These are phyloP conservation scores for Lavandula angustifolia DNA, from an alignment of 257 asterid species.

Conservation along the genomic window DNA sequence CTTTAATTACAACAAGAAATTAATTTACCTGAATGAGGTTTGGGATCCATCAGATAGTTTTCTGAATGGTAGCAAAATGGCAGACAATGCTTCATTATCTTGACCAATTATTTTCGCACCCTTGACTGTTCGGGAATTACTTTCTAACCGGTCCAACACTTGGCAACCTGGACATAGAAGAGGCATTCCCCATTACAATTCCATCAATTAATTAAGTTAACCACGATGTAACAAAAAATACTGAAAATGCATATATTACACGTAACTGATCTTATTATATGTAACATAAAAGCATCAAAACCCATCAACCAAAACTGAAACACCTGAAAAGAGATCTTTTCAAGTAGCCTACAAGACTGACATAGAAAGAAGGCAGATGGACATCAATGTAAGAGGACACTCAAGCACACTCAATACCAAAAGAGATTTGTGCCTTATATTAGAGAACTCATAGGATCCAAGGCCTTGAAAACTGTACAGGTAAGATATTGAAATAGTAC, in stretches of 20 bases:
- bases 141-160: constrained; percentile 81
- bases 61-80: constrained; percentile 71
- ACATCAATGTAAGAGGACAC: background rate
- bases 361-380: constrained; percentile 1
- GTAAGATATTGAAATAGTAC: background rate
- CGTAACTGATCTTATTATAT: constrained; percentile 3
- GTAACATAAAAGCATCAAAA: background rate
- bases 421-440: constrained; percentile 1
- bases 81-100: constrained; percentile 83
- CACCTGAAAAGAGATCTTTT: background rate
- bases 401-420: background rate
- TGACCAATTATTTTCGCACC: constrained; percentile 87
- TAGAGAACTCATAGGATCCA: background rate
- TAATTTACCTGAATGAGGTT: constrained; percentile 57
- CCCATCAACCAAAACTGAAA: constrained; percentile 14
- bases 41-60: constrained; percentile 53
- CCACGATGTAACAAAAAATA: background rate
- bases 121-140: constrained; percentile 76
- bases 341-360: background rate
- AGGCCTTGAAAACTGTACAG: constrained; percentile 13
- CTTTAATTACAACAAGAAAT: background rate
- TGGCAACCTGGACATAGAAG: constrained; percentile 65
- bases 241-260: constrained; percentile 3
- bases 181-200: constrained; percentile 6
- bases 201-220: constrained; percentile 14